Evolutionary conservation across 164 flowering plant genomes (phyloP).

Genomic region (Nymphaea colorata): DNA sequence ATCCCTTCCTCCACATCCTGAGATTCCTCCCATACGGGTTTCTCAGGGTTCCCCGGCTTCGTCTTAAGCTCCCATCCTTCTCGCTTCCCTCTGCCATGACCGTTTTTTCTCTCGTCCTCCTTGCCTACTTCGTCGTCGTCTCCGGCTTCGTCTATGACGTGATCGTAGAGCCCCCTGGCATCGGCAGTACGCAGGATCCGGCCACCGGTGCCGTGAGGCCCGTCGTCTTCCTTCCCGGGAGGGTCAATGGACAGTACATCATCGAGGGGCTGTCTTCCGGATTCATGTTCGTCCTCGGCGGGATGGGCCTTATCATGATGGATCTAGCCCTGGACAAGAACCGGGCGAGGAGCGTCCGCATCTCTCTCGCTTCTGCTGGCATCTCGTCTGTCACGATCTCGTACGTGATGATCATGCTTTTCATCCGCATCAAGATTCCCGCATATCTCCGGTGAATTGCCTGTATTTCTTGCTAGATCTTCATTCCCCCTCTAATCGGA

Average conservation of each 20-base stretch:
- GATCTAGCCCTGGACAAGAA: conserved; percentile 73
- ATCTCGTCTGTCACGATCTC: conserved; percentile 49
- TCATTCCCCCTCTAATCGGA: neutral
- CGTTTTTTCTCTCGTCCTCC: conserved; percentile 63
- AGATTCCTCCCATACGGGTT: conserved; percentile 53
- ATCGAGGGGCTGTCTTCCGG: conserved; percentile 95
- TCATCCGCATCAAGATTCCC: conserved; percentile 89
- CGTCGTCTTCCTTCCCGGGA: conserved; percentile 79
- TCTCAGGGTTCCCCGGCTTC: conserved; percentile 79
- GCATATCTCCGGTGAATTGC: conserved; percentile 43
- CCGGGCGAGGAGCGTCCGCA: conserved; percentile 53
- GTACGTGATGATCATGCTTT: conserved; percentile 92
- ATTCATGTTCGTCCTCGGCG: conserved; percentile 97
- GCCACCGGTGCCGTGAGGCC: conserved; percentile 72
- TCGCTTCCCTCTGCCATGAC: conserved; percentile 78
- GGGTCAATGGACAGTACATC: conserved; percentile 98
- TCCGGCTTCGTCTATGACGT: conserved; percentile 96
- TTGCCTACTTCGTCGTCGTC: conserved; percentile 90
- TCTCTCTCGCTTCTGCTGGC: conserved; percentile 63
- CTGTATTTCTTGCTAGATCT: neutral
- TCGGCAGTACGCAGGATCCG: conserved; percentile 83
- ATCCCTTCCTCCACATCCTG: conserved; percentile 61
- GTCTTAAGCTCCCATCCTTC: conserved; percentile 79
- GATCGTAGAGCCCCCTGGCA: conserved; percentile 97
- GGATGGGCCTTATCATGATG: conserved; percentile 68